phyloP scores from a whole-genome alignment of 768 basidiomycete genomes.

The Pleurotus djamor region DNA sequence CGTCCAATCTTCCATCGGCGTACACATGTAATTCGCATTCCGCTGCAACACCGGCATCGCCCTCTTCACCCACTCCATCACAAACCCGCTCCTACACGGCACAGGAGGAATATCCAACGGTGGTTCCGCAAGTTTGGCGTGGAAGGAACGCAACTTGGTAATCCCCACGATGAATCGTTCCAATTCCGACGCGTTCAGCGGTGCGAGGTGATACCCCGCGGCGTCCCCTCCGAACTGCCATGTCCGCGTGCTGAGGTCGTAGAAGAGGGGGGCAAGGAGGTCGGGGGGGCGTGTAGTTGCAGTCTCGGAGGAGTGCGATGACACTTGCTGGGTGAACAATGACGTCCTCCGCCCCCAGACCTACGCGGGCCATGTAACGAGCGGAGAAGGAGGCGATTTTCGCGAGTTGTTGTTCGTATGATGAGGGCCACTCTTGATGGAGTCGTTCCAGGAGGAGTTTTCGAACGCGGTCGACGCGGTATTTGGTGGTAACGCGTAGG shows the following conservation, averaged over 20 bases:
- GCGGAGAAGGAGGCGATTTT: background rate
- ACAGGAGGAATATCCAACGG: background rate
- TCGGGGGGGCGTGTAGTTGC: background rate
- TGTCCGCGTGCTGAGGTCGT: conserved; percentile 2
- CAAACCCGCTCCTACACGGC: background rate
- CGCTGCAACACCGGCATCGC: background rate
- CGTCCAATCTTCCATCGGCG: conserved; percentile 1
- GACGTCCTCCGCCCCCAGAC: background rate
- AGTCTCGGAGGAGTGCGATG: background rate
- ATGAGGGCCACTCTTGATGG: background rate
- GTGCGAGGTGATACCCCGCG: conserved; percentile 1
- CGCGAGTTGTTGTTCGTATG: background rate
- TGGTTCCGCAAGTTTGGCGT: background rate
- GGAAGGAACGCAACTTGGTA: background rate
- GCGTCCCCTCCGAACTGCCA: conserved; percentile 4
- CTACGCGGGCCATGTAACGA: background rate
- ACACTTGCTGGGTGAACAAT: conserved; percentile 5
- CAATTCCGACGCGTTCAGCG: background rate
- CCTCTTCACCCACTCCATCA: background rate
- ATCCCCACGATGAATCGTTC: conserved; percentile 2
- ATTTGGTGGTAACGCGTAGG: conserved; percentile 2
- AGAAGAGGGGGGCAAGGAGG: conserved; percentile 4
- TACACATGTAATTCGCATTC: background rate
- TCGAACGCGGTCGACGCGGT: background rate
- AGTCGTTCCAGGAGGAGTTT: background rate